phyloP scores from a whole-genome alignment of 2,329 filamentous ascomycete species.

The Ophiostoma sp. region DNA sequence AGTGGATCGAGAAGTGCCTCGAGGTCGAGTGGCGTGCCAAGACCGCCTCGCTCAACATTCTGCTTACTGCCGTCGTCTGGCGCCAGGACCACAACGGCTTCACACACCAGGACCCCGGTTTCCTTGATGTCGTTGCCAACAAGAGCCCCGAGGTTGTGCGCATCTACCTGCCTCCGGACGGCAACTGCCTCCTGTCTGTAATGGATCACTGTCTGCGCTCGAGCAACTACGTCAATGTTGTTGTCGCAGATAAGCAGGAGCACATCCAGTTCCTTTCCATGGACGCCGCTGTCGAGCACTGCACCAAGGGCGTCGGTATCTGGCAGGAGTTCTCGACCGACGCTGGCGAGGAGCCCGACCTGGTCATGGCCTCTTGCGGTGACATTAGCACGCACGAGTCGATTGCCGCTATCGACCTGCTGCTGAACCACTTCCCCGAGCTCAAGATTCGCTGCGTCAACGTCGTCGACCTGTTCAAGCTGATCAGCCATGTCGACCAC shows the following conservation, averaged over 20 bases:
- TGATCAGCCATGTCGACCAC: conserved; percentile 65
- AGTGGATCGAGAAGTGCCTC: conserved; percentile 78
- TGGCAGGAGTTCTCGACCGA: conserved; percentile 75
- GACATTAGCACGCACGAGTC: conserved; percentile 71
- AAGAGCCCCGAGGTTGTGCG: conserved; percentile 75
- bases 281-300: conserved; percentile 67
- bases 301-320: conserved; percentile 72
- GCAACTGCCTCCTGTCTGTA: conserved; percentile 69
- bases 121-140: conserved; percentile 73
- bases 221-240: conserved; percentile 73
- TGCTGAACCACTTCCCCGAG: conserved; percentile 64
- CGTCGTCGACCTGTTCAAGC: conserved; percentile 73
- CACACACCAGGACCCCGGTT: conserved; percentile 68
- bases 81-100: conserved; percentile 80
- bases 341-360: conserved; percentile 60
- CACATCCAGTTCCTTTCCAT: conserved; percentile 71
- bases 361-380: conserved; percentile 72
- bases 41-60: conserved; percentile 71
- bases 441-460: conserved; percentile 77
- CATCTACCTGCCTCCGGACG: conserved; percentile 75
- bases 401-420: conserved; percentile 66
- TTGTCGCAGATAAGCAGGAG: conserved; percentile 75
- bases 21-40: conserved; percentile 73
- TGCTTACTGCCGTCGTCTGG: conserved; percentile 74
- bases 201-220: conserved; percentile 72